Base-by-base conservation (phyloP, 202 grass and related monocot species). In the Saccharum hybrid region DNA sequence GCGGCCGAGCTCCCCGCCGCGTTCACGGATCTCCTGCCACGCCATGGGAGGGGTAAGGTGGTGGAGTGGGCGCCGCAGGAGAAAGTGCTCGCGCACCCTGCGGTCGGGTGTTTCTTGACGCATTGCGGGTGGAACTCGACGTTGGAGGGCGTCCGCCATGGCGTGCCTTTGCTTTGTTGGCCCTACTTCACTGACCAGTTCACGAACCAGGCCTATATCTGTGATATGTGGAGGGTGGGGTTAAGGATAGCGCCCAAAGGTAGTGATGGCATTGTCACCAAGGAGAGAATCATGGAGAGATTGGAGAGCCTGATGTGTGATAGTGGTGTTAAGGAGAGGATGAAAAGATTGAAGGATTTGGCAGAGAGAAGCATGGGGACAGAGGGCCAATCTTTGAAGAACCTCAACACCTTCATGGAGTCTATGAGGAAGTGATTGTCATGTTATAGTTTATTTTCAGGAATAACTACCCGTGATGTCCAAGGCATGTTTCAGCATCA, bases 61-160 rank as follows among this genome's bases (percentile, higher is more conserved):
- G 86, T 92, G 48, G 66, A 6, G 8, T 88, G 90, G 90, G 82
- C 90, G 2, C 86, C 86, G 7, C 90, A 88, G 28, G 75, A 86
- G 43, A 19, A 23, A 1, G 86, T 92, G 28, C 8, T 88, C 11
- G 83, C 64, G 3, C 86, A 84, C 64, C 37, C 45, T 19, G 61
- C 90, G 0, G 13, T 91, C 0, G 86, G 69, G 3, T 88, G 90
- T 19, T 92, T 92, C 13, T 0, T 86, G 5, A 86, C 83, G 2
- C 86, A 83, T 19, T 80, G 86, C 1, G 90, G 79, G 1, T 92
- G 90, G 90, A 88, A 92, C 79, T 91, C 86, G 2, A 85, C 82
- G 0, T 15, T 86, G 15, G 88, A 89, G 6, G 48, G 83, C 21
- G 3, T 90, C 30, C 46, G 88, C 15, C 72, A 72, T 16, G 78